These are phyloP conservation scores for Quercus rubra DNA, from an alignment of 306 rosid genomes.

Conservation along the genomic window DNA sequence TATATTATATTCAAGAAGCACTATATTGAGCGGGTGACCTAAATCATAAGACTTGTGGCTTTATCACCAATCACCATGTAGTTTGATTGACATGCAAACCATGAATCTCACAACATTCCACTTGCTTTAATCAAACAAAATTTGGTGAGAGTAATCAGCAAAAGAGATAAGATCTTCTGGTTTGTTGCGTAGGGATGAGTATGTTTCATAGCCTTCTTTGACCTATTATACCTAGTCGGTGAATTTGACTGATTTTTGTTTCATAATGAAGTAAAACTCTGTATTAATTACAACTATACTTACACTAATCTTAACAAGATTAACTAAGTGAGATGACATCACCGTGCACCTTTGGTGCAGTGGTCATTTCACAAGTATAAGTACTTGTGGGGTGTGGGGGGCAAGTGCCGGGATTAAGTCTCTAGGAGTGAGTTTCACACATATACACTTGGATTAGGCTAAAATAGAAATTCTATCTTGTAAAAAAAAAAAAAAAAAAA, in stretches of 20 bases:
- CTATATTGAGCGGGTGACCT: slow-evolving; percentile 52
- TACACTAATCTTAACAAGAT: too few species aligned
- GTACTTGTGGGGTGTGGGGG: too few species aligned
- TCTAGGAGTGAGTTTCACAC: fast-evolving
- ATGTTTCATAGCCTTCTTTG: background rate
- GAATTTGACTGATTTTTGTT: background rate
- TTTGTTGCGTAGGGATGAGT: background rate
- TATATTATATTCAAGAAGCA: slow-evolving; percentile 20
- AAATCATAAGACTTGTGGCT: slow-evolving; percentile 30
- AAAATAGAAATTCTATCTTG: too few species aligned
- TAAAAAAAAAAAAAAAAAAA: too few species aligned
- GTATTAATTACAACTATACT: background rate
- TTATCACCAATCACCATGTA: slow-evolving; percentile 14
- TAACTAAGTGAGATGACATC: too few species aligned
- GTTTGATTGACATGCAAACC: slow-evolving; percentile 14
- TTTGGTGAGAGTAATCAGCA: background rate
- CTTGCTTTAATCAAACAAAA: slow-evolving; percentile 9
- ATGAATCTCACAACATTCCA: slow-evolving; percentile 27
- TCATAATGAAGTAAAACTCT: background rate
- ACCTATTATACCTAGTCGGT: background rate
- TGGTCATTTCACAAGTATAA: too few species aligned
- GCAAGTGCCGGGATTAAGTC: fast-evolving
- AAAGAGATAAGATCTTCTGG: background rate
- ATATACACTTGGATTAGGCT: fast-evolving
- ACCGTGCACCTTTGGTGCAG: fast-evolving